A percentile compares a stretch with the other conserved stretches of the same genome.
phyloP scores from a whole-genome alignment of 1,139 yeast genomes.

The Suhomyces panamericanus region DNA sequence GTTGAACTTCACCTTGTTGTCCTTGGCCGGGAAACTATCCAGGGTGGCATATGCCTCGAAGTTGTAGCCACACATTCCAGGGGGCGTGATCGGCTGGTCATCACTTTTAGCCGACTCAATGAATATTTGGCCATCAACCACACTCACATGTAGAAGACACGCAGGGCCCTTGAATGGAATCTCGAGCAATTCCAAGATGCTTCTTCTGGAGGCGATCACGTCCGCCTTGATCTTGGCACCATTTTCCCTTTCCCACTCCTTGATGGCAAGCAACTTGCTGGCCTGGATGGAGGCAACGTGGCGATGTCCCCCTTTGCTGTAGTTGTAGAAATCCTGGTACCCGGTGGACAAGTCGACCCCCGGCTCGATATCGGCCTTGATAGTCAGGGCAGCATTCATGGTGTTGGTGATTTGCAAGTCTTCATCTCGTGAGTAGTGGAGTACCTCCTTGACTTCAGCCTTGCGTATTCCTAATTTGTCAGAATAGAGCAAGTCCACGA shows the following conservation, averaged over 20 bases:
- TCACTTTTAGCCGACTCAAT: slow-evolving; percentile 1
- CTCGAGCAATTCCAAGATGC: not conserved
- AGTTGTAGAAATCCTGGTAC: not conserved
- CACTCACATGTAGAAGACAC: not conserved
- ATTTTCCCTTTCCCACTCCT: slow-evolving; percentile 2
- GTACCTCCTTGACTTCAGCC: slow-evolving; percentile 1
- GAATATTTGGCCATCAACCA: slow-evolving; percentile 5
- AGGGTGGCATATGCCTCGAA: slow-evolving; percentile 8
- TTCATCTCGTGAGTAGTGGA: slow-evolving; percentile 7
- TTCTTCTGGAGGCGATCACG: slow-evolving; percentile 7
- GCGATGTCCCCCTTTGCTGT: slow-evolving; percentile 1
- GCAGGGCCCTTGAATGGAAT: not conserved
- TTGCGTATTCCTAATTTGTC: not conserved
- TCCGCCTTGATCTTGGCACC: not conserved
- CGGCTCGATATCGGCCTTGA: not conserved
- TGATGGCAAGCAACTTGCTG: slow-evolving; percentile 4
- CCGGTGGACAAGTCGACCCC: slow-evolving; percentile 3
- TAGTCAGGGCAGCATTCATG: not conserved
- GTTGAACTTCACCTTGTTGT: slow-evolving; percentile 4
- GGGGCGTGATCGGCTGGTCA: not conserved
- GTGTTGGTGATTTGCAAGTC: not conserved
- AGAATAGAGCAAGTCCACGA: not conserved
- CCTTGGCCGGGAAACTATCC: slow-evolving; percentile 1
- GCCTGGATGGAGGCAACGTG: not conserved
- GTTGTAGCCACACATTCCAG: slow-evolving; percentile 9